Base-by-base conservation (phyloP, 805 yeast species). In the Debaryomyces hansenii region DNA sequence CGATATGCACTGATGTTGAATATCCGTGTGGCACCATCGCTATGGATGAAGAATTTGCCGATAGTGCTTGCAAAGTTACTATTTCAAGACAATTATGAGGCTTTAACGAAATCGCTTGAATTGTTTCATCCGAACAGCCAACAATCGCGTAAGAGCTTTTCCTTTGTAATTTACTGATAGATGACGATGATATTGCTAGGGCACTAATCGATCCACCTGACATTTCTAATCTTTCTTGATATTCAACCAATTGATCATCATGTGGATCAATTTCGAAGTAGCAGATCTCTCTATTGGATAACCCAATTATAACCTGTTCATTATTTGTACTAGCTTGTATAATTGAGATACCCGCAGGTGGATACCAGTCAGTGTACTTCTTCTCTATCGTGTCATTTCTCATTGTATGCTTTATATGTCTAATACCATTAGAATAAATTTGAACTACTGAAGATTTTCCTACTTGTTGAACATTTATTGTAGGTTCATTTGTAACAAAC, bases 321-420 rank as follows among this genome's bases (percentile, higher is more conserved):
- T 75, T 69, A 14, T 90, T 88, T 2, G 85, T 65, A 1, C 87
- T 60, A 0, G 89, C 84, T n/a, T 71, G 66, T 0, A 78, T 56
- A 34, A 94, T 75, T 20, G 77, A 70, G 16, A 83, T 79, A 2
- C 94, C 96, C 0, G 84, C 82, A 0, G 97, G 96, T 1, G 96
- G 89, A 24, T 64, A 70, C 98, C 98, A 94, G 50, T 85, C 85
- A 0, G 76, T 65, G 11, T 75, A 65, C n/a, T 66, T 60, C 37
- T 66, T 61, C 15, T 65, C 53, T 20, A 53, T 54, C 2, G 54
- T 56, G n/a, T 41, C 51, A 27, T 36, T 44, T 12, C 44, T 52
- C 10, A 46, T 41, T 7, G 28, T 41, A 38, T 64, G 64, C 16
- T 50, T 53, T 4, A 70, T 62, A 54, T 86, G 89, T 12, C 85